These are phyloP conservation scores for Malassezia slooffiae DNA, from an alignment of 1,284 basidiomycete species.

Conservation along the genomic window DNA sequence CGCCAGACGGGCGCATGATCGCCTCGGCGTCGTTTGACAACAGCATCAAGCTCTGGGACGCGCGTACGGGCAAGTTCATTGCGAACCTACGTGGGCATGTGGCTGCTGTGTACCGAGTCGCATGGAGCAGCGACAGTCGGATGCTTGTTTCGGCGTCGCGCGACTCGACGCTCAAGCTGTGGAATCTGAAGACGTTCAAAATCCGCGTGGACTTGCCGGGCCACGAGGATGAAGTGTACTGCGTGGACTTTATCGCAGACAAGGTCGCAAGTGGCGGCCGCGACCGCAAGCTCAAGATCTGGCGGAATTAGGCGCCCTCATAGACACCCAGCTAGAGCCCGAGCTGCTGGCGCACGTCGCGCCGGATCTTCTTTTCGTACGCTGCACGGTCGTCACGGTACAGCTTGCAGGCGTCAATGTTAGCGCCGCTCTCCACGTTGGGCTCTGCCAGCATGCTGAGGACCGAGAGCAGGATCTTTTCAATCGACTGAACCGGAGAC, in stretches of 20 bases:
- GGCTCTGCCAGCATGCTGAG: constrained; percentile 99
- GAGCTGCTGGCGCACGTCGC: constrained; percentile 38
- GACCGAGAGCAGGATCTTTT: constrained; percentile 82
- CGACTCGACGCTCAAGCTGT: constrained; percentile 65
- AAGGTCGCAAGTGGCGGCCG: constrained; percentile 88
- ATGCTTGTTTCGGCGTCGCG: constrained; percentile 87
- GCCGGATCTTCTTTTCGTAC: constrained; percentile 41
- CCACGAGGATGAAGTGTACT: constrained; percentile 96
- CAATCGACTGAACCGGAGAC: constrained; percentile 93
- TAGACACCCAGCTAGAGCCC: constrained; percentile 31
- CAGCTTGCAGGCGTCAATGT: constrained; percentile 61
- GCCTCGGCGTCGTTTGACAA: constrained; percentile 87
- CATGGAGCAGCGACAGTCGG: constrained; percentile 88
- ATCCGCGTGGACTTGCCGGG: constrained; percentile 85
- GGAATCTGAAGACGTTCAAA: constrained; percentile 52
- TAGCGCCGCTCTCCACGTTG: constrained; percentile 96
- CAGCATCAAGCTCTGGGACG: constrained; percentile 77
- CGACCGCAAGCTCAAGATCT: constrained; percentile 55
- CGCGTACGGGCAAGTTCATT: constrained; percentile 64
- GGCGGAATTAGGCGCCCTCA: constrained; percentile 27
- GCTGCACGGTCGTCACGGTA: constrained; percentile 39
- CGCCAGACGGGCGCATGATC: constrained; percentile 81
- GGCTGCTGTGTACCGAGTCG: constrained; percentile 80
- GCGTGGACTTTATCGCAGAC: constrained; percentile 66
- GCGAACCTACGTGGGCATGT: constrained; percentile 78